Conservation (phyloP, 805 yeast genomes). For the Candida yuanshanica region DNA sequence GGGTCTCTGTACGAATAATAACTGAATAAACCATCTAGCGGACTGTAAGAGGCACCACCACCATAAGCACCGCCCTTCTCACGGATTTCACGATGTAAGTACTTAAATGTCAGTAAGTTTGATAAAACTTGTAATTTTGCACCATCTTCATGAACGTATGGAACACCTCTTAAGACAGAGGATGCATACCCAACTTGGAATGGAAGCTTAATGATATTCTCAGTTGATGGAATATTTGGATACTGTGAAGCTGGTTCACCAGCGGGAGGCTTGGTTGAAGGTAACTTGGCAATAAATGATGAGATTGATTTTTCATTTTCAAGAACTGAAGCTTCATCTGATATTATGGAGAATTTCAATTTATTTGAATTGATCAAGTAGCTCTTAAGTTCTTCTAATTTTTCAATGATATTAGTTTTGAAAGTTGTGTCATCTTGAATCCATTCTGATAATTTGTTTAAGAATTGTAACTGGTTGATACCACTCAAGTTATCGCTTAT, state of each 20-base stretch:
- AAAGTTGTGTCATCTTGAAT: conserved; percentile 43
- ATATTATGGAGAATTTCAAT: conserved; percentile 52
- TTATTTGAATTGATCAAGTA: conserved; percentile 36
- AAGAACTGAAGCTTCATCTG: conserved; percentile 38
- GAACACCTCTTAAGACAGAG: conserved; percentile 56
- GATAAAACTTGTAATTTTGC: conserved; percentile 82
- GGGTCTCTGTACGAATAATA: conserved; percentile 95
- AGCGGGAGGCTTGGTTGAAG: conserved; percentile 9
- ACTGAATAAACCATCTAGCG: conserved; percentile 71
- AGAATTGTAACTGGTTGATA: conserved; percentile 67
- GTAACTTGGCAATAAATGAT: conserved; percentile 24
- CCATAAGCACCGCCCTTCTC: conserved; percentile 99
- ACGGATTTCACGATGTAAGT: conserved; percentile 82
- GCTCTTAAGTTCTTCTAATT: conserved; percentile 46
- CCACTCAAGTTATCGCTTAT: conserved; percentile 66
- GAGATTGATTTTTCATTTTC: conserved; percentile 27
- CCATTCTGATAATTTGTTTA: conserved; percentile 50
- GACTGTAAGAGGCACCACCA: conserved; percentile 84
- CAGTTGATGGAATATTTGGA: conserved; percentile 18
- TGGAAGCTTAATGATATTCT: conserved; percentile 63
- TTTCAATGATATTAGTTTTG: conserved; percentile 57
- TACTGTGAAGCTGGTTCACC: conserved; percentile 9
- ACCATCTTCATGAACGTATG: conserved; percentile 66
- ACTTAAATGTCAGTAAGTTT: conserved; percentile 73
- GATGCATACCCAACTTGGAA: conserved; percentile 87